Conservation (phyloP, 305 asterid genomes). For the Striga hermonthica region DNA sequence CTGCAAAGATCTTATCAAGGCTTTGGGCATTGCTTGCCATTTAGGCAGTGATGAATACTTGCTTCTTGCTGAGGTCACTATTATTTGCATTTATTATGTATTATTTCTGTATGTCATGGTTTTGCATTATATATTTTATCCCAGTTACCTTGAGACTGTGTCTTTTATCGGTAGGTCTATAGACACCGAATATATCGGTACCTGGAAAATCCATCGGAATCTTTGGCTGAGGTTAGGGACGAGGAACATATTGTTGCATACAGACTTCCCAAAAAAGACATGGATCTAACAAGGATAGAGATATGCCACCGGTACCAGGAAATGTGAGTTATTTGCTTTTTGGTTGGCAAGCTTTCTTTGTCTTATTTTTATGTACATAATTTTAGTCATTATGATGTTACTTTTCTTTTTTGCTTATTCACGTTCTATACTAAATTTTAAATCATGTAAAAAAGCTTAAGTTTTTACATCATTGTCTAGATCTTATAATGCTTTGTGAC, state of each 20-base stretch:
- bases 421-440: neutral
- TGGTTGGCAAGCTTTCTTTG: neutral
- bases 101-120: constrained; percentile 20
- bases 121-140: constrained; percentile 17
- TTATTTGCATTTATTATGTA: constrained; percentile 14
- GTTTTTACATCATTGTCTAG: neutral
- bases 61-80: constrained; percentile 83
- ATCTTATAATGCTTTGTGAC: constrained; percentile 1
- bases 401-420: neutral
- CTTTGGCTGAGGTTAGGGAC: constrained; percentile 61
- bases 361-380: constrained; percentile 3
- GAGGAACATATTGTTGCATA: constrained; percentile 87
- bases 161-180: constrained; percentile 54
- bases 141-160: constrained; percentile 29
- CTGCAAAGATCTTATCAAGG: constrained; percentile 72
- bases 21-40: constrained; percentile 63
- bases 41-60: constrained; percentile 66
- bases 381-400: neutral
- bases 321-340: constrained; percentile 49
- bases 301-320: constrained; percentile 63
- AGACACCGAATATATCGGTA: constrained; percentile 68
- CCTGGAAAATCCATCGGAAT: constrained; percentile 79
- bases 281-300: constrained; percentile 61
- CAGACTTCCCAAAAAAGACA: constrained; percentile 61
- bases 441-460: neutral